These are phyloP conservation scores for Plasmodiophora brassicae DNA, from an alignment of 208 protist species.

Conservation along the genomic window DNA sequence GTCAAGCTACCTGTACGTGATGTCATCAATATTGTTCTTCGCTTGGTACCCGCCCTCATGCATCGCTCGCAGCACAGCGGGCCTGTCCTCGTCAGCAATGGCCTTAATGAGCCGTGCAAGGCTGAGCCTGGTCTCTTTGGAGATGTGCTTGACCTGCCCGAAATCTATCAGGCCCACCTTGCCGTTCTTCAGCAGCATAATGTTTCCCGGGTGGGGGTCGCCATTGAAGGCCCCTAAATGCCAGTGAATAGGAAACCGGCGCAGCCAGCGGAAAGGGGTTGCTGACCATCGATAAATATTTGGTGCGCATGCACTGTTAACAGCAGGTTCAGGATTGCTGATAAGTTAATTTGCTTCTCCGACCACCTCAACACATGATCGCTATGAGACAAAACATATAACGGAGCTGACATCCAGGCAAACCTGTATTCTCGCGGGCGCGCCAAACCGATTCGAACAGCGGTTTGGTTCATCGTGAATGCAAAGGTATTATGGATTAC, in stretches of 20 bases:
- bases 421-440: too few relatives aligned
- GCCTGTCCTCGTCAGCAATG: not conserved
- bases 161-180: slow-evolving; percentile 35
- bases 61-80: not conserved
- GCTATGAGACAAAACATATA: too few relatives aligned
- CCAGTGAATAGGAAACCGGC: not conserved
- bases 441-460: too few relatives aligned
- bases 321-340: not conserved
- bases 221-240: not conserved
- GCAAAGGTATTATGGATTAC: too few relatives aligned
- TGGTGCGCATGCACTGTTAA: not conserved
- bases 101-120: not conserved
- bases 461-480: too few relatives aligned
- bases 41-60: not conserved
- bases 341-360: not conserved
- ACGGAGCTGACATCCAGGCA: too few relatives aligned
- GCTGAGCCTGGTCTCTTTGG: not conserved
- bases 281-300: not conserved
- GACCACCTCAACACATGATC: too few relatives aligned
- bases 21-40: not conserved
- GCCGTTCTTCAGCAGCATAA: slow-evolving; percentile 34
- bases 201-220: slow-evolving; percentile 1
- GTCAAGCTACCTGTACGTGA: not conserved
- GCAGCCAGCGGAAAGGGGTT: too few relatives aligned
- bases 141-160: slow-evolving; percentile 20